phyloP scores from a whole-genome alignment of 768 basidiomycete species.

The Melanogaster broomeanus region DNA sequence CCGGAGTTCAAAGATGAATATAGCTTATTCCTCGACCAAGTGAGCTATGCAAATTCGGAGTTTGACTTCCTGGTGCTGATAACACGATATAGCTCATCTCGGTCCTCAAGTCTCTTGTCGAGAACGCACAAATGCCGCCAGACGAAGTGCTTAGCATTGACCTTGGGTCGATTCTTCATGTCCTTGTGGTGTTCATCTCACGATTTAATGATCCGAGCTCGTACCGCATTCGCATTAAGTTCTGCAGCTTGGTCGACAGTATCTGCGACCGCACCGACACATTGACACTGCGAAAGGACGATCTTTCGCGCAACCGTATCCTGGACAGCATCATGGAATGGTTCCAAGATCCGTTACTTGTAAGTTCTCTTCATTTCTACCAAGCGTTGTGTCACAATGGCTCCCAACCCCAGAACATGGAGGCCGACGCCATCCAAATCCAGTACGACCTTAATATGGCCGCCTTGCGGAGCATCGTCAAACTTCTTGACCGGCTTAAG shows the following conservation, averaged over 20 bases:
- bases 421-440: conserved; percentile 38
- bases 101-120: conserved; percentile 77
- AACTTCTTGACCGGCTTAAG: conserved; percentile 72
- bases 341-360: conserved; percentile 58
- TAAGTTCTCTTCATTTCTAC: conserved; percentile 33
- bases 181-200: conserved; percentile 65
- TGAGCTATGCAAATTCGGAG: conserved; percentile 24
- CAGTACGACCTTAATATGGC: conserved; percentile 72
- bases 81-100: conserved; percentile 57
- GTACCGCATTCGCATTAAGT: conserved; percentile 71
- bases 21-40: conserved; percentile 73
- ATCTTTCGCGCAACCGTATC: conserved; percentile 63
- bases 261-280: conserved; percentile 63
- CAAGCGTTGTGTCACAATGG: background rate
- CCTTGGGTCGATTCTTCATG: conserved; percentile 57
- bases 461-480: conserved; percentile 73
- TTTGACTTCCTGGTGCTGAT: conserved; percentile 11
- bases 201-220: conserved; percentile 55
- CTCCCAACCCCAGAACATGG: conserved; percentile 31
- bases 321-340: conserved; percentile 81
- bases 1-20: conserved; percentile 41
- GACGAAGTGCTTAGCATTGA: conserved; percentile 67
- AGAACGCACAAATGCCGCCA: conserved; percentile 58
- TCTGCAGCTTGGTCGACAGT: conserved; percentile 70
- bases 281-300: conserved; percentile 68